Conservation (phyloP, 331 rosid genomes). For the Erythrophleum ivorense region DNA sequence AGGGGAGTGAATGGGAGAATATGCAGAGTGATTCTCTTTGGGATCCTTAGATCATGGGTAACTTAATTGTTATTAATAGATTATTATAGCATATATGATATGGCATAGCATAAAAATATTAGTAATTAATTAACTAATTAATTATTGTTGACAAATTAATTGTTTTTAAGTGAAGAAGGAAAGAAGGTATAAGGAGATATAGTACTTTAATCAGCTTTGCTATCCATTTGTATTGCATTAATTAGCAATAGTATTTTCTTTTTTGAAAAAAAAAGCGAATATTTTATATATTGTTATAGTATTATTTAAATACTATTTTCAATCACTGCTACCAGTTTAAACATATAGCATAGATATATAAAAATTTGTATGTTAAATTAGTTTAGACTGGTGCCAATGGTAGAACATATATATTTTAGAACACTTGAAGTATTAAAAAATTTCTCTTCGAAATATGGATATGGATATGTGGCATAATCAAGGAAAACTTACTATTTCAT, state of each 20-base stretch:
- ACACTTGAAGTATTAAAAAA: too few species aligned
- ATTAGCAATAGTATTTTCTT: background rate
- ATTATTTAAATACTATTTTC: background rate
- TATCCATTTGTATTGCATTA: background rate
- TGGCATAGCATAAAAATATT: background rate
- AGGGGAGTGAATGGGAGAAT: slow-evolving; percentile 46
- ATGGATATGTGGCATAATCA: background rate
- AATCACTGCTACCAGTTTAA: background rate
- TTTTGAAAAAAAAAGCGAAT: too few species aligned
- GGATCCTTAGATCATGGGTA: slow-evolving; percentile 47
- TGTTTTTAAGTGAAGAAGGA: slow-evolving; percentile 4
- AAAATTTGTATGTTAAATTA: background rate
- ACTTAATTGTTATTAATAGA: background rate
- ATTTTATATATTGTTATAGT: too few species aligned
- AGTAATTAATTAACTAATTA: too few species aligned
- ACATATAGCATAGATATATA: background rate
- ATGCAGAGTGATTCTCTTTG: slow-evolving; percentile 50
- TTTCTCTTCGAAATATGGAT: too few species aligned
- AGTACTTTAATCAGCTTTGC: background rate
- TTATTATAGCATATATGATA: too few species aligned
- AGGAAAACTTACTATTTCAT: slow-evolving; percentile 21
- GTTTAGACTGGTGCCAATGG: background rate
- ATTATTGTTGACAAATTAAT: slow-evolving; percentile 3
- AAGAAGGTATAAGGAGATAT: background rate
- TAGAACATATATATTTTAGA: background rate